Evolutionary conservation across 2,329 filamentous ascomycete genomes (phyloP).

Genomic region (Calonectria pseudoreteaudii): DNA sequence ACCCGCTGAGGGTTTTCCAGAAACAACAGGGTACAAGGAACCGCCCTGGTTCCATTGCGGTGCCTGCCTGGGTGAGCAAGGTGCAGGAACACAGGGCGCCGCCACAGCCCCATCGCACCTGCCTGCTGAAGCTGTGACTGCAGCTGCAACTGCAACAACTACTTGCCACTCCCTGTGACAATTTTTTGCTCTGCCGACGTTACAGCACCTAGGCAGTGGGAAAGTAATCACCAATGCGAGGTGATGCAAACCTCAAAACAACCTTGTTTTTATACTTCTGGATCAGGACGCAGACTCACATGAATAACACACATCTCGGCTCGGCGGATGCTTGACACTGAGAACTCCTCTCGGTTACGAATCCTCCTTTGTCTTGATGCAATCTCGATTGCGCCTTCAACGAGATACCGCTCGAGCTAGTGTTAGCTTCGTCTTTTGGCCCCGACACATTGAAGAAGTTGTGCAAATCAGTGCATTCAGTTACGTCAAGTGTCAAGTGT

Average conservation of each 20-base stretch:
- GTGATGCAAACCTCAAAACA: neutral
- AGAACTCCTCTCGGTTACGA: neutral
- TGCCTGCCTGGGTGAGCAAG: slow-evolving; percentile 1
- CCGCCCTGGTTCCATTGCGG: neutral
- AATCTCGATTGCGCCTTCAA: slow-evolving; percentile 9
- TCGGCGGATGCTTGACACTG: neutral
- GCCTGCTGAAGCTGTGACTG: neutral
- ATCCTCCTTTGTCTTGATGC: neutral
- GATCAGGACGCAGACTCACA: neutral
- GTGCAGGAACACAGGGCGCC: slow-evolving; percentile 29
- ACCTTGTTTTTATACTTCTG: slow-evolving; percentile 11
- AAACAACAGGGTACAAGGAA: slow-evolving; percentile 27
- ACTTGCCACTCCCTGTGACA: neutral
- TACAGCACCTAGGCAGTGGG: neutral
- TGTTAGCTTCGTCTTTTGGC: neutral
- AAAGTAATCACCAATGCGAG: neutral
- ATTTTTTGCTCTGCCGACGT: neutral
- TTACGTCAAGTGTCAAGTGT: slow-evolving; percentile 5
- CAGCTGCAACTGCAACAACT: neutral
- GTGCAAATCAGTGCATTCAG: slow-evolving; percentile 13
- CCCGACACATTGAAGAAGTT: neutral
- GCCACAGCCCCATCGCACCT: slow-evolving; percentile 25
- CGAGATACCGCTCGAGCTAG: neutral
- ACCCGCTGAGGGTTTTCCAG: slow-evolving; percentile 30
- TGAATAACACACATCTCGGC: neutral